Evolutionary conservation across 2,329 filamentous ascomycete species (phyloP).

Genomic region (Paecilomyces dactylethromorphus): DNA sequence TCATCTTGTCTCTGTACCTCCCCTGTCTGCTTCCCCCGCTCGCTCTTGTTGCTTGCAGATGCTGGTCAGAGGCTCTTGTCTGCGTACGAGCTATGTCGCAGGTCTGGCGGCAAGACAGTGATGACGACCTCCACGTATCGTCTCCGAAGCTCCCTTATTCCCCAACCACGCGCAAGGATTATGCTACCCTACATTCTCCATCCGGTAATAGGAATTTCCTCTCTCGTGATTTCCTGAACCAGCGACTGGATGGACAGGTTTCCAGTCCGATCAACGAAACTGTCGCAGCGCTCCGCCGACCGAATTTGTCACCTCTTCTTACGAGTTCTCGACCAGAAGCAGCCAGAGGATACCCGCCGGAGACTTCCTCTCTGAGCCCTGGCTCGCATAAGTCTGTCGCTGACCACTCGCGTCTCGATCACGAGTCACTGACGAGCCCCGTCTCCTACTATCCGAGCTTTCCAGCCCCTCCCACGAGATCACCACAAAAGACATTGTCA

Average conservation of each 20-base stretch:
- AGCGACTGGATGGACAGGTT: slow-evolving; percentile 20
- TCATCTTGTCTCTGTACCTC: not conserved
- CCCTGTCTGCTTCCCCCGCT: not conserved
- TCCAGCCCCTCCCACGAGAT: slow-evolving; percentile 18
- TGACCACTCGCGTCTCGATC: slow-evolving; percentile 15
- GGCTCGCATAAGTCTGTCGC: slow-evolving; percentile 18
- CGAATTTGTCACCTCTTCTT: slow-evolving; percentile 23
- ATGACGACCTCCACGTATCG: slow-evolving; percentile 11
- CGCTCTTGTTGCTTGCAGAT: slow-evolving; percentile 9
- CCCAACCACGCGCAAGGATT: slow-evolving; percentile 5
- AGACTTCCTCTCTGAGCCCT: slow-evolving; percentile 16
- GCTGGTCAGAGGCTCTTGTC: slow-evolving; percentile 8
- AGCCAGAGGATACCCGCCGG: slow-evolving; percentile 13
- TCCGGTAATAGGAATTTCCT: slow-evolving; percentile 20
- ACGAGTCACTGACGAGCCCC: slow-evolving; percentile 11
- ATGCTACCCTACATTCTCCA: slow-evolving; percentile 8
- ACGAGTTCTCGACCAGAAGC: slow-evolving; percentile 19
- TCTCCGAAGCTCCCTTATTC: slow-evolving; percentile 1
- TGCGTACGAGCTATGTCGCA: slow-evolving; percentile 28
- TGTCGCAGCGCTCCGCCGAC: slow-evolving; percentile 18
- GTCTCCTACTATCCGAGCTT: slow-evolving; percentile 23
- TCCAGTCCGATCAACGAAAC: slow-evolving; percentile 14
- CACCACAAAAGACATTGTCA: slow-evolving; percentile 8
- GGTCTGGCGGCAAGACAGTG: slow-evolving; percentile 21
- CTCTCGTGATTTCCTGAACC: slow-evolving; percentile 27